Evolutionary conservation across 805 yeast genomes (phyloP), one percentile per base, ranked within the genome.

Genomic region (Barnettozyma californica): DNA sequence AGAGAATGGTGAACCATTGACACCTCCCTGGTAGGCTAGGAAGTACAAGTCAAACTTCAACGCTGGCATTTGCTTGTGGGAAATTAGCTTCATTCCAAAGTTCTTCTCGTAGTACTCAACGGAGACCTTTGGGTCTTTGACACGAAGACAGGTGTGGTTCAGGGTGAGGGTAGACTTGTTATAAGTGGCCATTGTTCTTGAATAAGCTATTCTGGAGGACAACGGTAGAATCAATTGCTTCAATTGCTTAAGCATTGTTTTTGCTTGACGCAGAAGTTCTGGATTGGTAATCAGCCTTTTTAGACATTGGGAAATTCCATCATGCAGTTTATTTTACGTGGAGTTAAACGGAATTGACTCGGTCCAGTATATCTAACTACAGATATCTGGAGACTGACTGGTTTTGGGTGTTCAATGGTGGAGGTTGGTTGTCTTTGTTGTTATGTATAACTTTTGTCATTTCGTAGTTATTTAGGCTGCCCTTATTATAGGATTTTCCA

Each of bases 141-240:
- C 80, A 54, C 97, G 81, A 47, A 92, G 68, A 69, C 90, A 80
- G 7, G 90, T 81, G 63, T 83, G 89, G 70, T 87, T 87, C 36
- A 76, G 47, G 35, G 60, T 66, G 23, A 69, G 48, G 1, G 73
- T 53, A 18, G 34, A 39, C 8, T 34, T 41, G 34, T 43, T 33
- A 36, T 18, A 50, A 1, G 51, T 34, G n/a, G 57, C 31, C 53
- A 49, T 53, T 46, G 47, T 46, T 41, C 52, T 27, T 9, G 31
- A 13, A 20, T 19, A 20, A 7, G 34, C n/a, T 16, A 29, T n/a
- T 25, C 40, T 19, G 29, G 40, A 19, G 23, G 41, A 5, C 4
- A 18, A 23, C 13, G 42, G 33, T 20, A 39, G n/a, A 13, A 39
- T 18, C 9, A 26, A n/a, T 37, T 37, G 41, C 37, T 29, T 31